These are phyloP conservation scores for Aurantiochytrium sp. DNA, from an alignment of 108 stramenopile genomes.

Conservation along the genomic window DNA sequence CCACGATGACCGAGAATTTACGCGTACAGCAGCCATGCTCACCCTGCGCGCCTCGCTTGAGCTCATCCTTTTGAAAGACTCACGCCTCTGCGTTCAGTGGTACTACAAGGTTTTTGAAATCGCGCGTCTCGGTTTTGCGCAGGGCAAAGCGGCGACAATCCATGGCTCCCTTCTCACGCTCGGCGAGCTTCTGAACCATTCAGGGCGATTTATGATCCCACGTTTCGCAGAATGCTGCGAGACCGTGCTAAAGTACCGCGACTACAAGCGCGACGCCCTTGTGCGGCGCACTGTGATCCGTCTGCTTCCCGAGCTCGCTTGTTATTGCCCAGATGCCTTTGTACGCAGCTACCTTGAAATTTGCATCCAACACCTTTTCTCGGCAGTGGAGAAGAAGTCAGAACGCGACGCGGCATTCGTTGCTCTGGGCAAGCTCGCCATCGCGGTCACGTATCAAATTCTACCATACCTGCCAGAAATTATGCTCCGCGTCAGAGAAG, in stretches of 20 bases:
- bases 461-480: slow-evolving; percentile 48
- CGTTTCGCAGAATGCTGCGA: slow-evolving; percentile 79
- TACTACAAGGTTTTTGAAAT: slow-evolving; percentile 33
- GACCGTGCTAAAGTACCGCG: slow-evolving; percentile 63
- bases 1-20: slow-evolving; percentile 69
- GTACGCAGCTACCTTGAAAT: slow-evolving; percentile 68
- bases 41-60: slow-evolving; percentile 61
- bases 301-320: slow-evolving; percentile 78
- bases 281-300: slow-evolving; percentile 73
- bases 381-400: slow-evolving; percentile 41
- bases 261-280: slow-evolving; percentile 52
- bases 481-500: slow-evolving; percentile 56
- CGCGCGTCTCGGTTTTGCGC: neutral
- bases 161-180: slow-evolving; percentile 84
- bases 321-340: slow-evolving; percentile 65
- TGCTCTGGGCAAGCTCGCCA: slow-evolving; percentile 74
- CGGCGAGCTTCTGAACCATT: slow-evolving; percentile 67
- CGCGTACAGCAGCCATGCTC: slow-evolving; percentile 80
- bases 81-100: slow-evolving; percentile 20
- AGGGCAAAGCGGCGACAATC: slow-evolving; percentile 37
- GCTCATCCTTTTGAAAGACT: slow-evolving; percentile 16
- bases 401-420: slow-evolving; percentile 67
- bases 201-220: slow-evolving; percentile 83
- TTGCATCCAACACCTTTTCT: slow-evolving; percentile 65
- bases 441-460: slow-evolving; percentile 66